Evolutionary conservation across 805 yeast genomes (phyloP), one percentile per base, ranked within the genome.

Genomic region (Starmerella potacharoeniae): DNA sequence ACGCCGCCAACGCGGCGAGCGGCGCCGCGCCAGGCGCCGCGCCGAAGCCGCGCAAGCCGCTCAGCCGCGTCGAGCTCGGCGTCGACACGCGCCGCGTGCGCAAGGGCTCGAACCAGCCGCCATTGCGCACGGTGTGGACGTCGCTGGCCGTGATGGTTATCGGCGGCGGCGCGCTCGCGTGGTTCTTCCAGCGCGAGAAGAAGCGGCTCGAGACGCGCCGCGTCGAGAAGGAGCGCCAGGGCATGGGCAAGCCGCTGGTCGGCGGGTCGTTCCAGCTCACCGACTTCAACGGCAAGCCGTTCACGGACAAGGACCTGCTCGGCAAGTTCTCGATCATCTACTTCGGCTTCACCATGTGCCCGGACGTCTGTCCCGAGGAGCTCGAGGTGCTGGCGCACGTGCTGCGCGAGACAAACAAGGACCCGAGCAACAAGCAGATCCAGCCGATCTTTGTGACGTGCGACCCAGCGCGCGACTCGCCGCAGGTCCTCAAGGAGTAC

Each of bases 341-440:
- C 69, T 93, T 93, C 71, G 98, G 98, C 0, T 93, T 93, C 73
- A 86, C 96, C 4, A 90, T 90, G 71, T 93, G 98, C 72, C 98
- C 98, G 6, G 98, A 93, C 71, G 90, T 93, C 53, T 93, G 98
- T 70, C 98, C 98, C 10, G 98, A 93, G 69, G 98, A 93, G 69
- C 77, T 93, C 57, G 98, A 93, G 68, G 87, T 91, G 66, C 76
- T 93, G 66, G 91, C 96, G 5, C 76, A 81, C 34, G 82, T 84
- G 73, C 50, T 79, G 73, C 77, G 73, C 79, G 65, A 79, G 77
- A 60, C 91, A 65, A 81, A 84, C 65, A 55, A 57, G 41, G 61
- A 55, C 47, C 56, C 57, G 13, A 58, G 60, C 39, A 61, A 62
- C 48, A 59, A 61, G 55, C 52, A 55, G 47, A 65, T 91, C 52